Evolutionary conservation across 208 protist genomes (phyloP).

Genomic region (Leishmania major): DNA sequence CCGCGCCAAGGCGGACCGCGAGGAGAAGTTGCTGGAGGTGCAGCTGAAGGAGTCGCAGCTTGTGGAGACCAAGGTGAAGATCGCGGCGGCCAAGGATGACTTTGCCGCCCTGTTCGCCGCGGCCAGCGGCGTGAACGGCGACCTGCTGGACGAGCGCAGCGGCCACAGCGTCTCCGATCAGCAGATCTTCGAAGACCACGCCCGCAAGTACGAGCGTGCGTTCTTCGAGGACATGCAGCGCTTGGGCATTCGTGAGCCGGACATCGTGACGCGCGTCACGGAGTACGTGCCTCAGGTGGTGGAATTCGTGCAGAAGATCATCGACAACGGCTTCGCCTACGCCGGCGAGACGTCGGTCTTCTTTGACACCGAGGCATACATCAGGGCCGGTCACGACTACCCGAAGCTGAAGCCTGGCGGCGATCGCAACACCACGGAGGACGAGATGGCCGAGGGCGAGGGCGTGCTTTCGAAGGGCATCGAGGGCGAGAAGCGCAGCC

Average conservation of each 20-base stretch:
- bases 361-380: constrained; percentile 94
- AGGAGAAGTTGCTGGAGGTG: constrained; percentile 85
- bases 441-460: constrained; percentile 94
- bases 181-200: constrained; percentile 90
- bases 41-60: constrained; percentile 74
- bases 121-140: constrained; percentile 74
- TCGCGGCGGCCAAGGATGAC: constrained; percentile 49
- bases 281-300: constrained; percentile 98
- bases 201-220: constrained; percentile 86
- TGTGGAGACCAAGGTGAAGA: constrained; percentile 52
- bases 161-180: constrained; percentile 71
- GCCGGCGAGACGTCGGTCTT: constrained; percentile 93
- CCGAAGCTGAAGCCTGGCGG: constrained; percentile 86
- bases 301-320: constrained; percentile 94
- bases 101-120: constrained; percentile 58
- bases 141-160: constrained; percentile 78
- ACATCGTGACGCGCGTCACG: constrained; percentile 96
- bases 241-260: constrained; percentile 89
- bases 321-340: constrained; percentile 97
- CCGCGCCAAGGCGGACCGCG: constrained; percentile 57
- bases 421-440: constrained; percentile 71
- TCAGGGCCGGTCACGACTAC: constrained; percentile 91
- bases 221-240: constrained; percentile 95
- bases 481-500: constrained; percentile 87
- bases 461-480: constrained; percentile 56